Evolutionary conservation across 331 rosid species (phyloP).

Genomic region (Cydonia oblonga): DNA sequence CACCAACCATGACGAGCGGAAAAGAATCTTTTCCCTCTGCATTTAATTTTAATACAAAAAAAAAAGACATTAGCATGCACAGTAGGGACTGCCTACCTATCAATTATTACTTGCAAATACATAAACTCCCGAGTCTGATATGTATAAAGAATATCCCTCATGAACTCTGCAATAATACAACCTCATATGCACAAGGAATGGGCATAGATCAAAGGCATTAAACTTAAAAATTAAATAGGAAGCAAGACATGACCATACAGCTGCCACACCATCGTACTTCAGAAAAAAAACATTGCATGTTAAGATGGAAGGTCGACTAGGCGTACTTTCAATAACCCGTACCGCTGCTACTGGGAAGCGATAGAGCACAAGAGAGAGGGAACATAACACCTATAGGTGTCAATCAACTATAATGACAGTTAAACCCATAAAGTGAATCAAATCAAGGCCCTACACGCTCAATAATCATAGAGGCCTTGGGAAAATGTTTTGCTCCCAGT

Average conservation of each 20-base stretch:
- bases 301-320: neutral
- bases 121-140: neutral
- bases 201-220: neutral
- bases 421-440: neutral
- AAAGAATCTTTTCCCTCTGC: slow-evolving; percentile 65
- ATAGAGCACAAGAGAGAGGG: neutral
- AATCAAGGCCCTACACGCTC: neutral
- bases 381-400: neutral
- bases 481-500: too few species aligned
- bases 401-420: neutral
- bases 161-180: neutral
- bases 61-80: neutral
- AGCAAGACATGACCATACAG: neutral
- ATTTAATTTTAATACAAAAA: neutral
- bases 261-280: neutral
- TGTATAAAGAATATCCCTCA: neutral
- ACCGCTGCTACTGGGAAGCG: neutral
- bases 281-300: neutral
- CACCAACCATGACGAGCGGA: slow-evolving; percentile 96
- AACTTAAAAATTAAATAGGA: neutral
- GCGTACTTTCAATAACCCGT: neutral
- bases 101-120: neutral
- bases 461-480: too few species aligned
- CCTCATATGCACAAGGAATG: neutral
- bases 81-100: neutral